phyloP scores from a whole-genome alignment of 176 grass and related monocot species.

The Phyllostachys edulis region DNA sequence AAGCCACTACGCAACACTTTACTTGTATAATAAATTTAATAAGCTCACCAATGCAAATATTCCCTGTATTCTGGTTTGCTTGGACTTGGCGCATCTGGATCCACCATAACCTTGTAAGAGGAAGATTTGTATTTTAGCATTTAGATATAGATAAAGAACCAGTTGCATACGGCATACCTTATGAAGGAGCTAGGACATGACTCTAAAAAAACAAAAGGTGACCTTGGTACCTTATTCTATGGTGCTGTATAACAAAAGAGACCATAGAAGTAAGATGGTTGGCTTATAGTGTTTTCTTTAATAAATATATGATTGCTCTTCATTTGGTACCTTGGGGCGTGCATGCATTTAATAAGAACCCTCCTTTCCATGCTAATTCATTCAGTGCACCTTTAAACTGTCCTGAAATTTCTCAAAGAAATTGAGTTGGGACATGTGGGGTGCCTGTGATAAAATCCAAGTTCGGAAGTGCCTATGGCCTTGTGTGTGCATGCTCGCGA shows the following conservation, averaged over 20 bases:
- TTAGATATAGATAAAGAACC: conserved; percentile 11
- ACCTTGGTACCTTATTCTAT: not conserved
- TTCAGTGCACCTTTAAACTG: not conserved
- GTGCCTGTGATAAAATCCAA: not conserved
- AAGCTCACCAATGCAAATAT: conserved; percentile 86
- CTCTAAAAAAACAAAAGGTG: not conserved
- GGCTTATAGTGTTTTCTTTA: not conserved
- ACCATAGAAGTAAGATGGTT: not conserved
- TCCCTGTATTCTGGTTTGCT: conserved; percentile 96
- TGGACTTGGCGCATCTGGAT: conserved; percentile 96
- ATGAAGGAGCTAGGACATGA: conserved; percentile 3
- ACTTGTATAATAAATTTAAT: conserved; percentile 36
- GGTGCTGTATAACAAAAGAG: not conserved
- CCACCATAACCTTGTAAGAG: conserved; percentile 85
- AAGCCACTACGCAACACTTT: not conserved
- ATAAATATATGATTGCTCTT: not conserved
- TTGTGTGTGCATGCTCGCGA: not conserved
- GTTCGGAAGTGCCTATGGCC: not conserved
- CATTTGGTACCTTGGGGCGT: not conserved
- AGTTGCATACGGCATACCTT: conserved; percentile 14
- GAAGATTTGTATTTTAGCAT: conserved; percentile 32
- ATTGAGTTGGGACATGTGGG: not conserved
- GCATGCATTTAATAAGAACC: not conserved
- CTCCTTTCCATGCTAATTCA: not conserved
- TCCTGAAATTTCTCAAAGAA: not conserved